Base-by-base conservation (phyloP, 805 yeast species). In the Metschnikowia sp. region DNA sequence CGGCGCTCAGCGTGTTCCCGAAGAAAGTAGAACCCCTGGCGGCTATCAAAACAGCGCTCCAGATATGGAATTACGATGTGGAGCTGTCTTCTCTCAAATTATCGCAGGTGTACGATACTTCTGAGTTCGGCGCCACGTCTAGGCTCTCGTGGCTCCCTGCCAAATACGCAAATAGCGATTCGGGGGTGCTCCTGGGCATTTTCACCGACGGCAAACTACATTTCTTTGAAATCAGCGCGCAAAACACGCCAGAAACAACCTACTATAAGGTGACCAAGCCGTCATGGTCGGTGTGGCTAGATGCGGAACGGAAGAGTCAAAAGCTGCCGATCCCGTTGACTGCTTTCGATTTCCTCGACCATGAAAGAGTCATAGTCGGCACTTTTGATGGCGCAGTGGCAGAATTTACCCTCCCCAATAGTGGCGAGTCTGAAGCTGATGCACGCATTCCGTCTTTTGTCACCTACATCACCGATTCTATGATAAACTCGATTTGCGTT, bases 161-260 rank as follows among this genome's bases (percentile, higher is more conserved):
- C 42, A 62, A 64, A 45, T 70, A 59, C 41, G 53, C 41, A 2
- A 53, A 55, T 50, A 54, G 45, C 3, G 33, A 51, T 2, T 39
- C 75, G 12, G 82, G 81, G 2, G 66, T 76, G 0, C 53, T 83
- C n/a, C 75, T 74, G 5, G 81, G 79, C 10, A 69, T 71, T 0
- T 79, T 80, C 50, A 78, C 78, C 36, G 85, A 82, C 60, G 91
- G 91, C 0, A 60, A 68, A 5, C 60, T 81, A 4, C 81, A 79
- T 47, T 56, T 83, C 5, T 58, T 82, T 13, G 70, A 71, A 40
- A 56, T 82, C 0, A 58, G 58, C 10, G 44, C 15, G 4, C 8
- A 35, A 10, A 11, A 18, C 26, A 29, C 11, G 19, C 10, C 44
- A 6, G 30, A 36, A 4, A 37, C 68, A 3, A 40, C 50, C 8